Evolutionary conservation across 1,284 basidiomycete genomes (phyloP).

Genomic region (Cryptococcus amylolentus): DNA sequence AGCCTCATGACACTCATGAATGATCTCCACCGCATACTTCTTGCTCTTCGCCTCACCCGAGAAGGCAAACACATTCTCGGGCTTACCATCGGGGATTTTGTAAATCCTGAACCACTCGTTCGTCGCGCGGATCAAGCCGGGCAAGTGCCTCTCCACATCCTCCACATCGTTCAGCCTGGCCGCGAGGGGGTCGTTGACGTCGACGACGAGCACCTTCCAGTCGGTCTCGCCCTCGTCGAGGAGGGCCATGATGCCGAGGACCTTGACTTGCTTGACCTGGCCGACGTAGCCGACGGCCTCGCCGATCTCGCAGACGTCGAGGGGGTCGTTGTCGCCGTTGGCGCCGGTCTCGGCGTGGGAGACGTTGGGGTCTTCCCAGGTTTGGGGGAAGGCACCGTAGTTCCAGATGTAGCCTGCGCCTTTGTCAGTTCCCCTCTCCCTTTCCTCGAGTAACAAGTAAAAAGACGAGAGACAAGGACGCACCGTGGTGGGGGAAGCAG

Average conservation of each 20-base stretch:
- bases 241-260: constrained; percentile 99
- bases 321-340: constrained; percentile 97
- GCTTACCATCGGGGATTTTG: constrained; percentile 96
- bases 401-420: constrained; percentile 71
- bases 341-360: constrained; percentile 97
- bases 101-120: constrained; percentile 96
- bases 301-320: constrained; percentile 99
- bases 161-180: constrained; percentile 98
- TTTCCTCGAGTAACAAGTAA: no score
- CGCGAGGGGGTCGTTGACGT: constrained; percentile 93
- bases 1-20: constrained; percentile 97
- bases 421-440: no score
- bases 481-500: constrained; percentile 99
- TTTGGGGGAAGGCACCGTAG: constrained; percentile 97
- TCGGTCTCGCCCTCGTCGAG: constrained; percentile 98
- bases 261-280: constrained; percentile 99
- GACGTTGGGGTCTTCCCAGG: constrained; percentile 92
- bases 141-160: constrained; percentile 97
- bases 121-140: constrained; percentile 90
- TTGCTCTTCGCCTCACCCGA: constrained; percentile 99
- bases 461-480: constrained; percentile 47
- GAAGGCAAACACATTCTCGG: constrained; percentile 98
- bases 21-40: constrained; percentile 97
- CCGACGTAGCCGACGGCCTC: constrained; percentile 97
- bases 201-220: constrained; percentile 98